Base-by-base conservation (phyloP, 129 eudicot genomes). In the Arctium minus region DNA sequence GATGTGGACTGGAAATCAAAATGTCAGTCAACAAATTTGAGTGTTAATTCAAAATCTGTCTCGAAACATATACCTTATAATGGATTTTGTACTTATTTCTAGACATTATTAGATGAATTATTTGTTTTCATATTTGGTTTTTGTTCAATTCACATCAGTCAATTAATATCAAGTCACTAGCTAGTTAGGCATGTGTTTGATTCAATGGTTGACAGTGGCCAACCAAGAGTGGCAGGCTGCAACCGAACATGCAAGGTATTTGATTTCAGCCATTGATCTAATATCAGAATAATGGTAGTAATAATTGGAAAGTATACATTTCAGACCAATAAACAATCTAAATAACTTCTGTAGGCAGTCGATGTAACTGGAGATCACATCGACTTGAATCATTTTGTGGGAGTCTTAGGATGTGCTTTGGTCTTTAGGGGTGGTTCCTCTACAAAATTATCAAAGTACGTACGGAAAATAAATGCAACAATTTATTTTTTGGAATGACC, bases 121-220 rank as follows among this genome's bases (percentile, higher is more conserved):
- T 42, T 84, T 46, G 29, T 73, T 79, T 42, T 65, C 65, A 65
- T 79, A 74, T 65, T 64, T 78, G 83, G 36, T 35, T 78, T 83
- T 64, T 73, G 84, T 79, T 73, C 80, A 79, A 84, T 84, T 62
- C 80, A 73, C 44, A 32, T 84, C 87, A 73, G 80, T 79, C 86
- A 70, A 38, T 69, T 83, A 83, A 71, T 12, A 76, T 83, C 76
- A 69, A 83, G 72, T 83, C 80, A 84, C 72, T 62, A 79, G 82
- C 18, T 62, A 79, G 82, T 10, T 79, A 32, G 44, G 71, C 80
- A 79, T 79, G 87, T 84, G 67, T 44, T 73, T 80, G 40, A 79
- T 39, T 73, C 87, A 79, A 72, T 35, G 87, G 87, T 79, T 84
- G 87, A 84, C 87, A 68, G 76, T 79, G 80, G 87, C 80, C 87